These are phyloP conservation scores for Apiospora aurea DNA, from an alignment of 2,329 filamentous ascomycete species.

Conservation along the genomic window DNA sequence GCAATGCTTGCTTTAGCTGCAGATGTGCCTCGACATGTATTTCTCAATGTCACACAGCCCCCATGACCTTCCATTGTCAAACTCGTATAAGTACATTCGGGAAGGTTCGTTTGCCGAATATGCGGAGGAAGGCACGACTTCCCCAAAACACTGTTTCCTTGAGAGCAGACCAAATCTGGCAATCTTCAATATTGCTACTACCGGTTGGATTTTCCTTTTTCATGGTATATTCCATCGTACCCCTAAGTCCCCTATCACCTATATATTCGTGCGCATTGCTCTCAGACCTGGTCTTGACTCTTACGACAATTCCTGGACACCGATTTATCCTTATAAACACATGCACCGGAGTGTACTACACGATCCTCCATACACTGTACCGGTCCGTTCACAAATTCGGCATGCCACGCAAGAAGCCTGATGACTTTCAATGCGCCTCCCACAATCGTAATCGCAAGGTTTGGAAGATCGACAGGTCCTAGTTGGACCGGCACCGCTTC, in stretches of 20 bases:
- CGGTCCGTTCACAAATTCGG: neutral
- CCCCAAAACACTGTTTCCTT: neutral
- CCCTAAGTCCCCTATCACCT: neutral
- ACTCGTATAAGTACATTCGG: no score
- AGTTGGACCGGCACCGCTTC: conserved; percentile 34
- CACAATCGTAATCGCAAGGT: conserved; percentile 31
- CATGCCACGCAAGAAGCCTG: conserved; percentile 17
- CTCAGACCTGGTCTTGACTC: neutral
- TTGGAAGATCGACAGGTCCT: conserved; percentile 30
- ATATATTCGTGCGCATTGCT: neutral
- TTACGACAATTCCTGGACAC: neutral
- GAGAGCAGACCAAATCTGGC: neutral
- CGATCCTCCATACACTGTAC: neutral
- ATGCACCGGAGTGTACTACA: neutral
- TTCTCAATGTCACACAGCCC: neutral
- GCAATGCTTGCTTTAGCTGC: neutral
- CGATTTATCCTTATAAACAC: neutral
- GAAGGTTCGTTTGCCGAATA: neutral
- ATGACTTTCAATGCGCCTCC: conserved; percentile 28
- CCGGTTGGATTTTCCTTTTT: neutral
- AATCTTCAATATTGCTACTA: neutral
- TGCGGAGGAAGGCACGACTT: neutral
- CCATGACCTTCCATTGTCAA: neutral
- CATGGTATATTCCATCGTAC: neutral
- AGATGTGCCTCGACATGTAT: no score